Percentiles rank a stretch among this genome's conserved stretches.
Evolutionary conservation across 495 filamentous ascomycete species (phyloP).

Genomic region (Platismatia glauca): DNA sequence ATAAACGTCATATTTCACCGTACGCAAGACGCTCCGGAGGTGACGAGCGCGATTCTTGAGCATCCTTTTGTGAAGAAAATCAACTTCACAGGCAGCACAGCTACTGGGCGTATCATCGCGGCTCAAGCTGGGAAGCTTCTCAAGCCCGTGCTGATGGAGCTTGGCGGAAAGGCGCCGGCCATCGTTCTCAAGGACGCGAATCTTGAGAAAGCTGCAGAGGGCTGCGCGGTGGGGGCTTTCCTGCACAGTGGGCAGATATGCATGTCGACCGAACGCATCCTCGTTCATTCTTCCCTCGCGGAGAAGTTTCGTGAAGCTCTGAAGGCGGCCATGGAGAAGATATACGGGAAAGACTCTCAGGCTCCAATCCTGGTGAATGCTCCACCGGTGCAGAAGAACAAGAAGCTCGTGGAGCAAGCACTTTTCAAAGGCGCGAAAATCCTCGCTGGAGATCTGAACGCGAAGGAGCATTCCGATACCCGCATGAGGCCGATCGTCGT

Average conservation of each 20-base stretch:
- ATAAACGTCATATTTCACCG: conserved; percentile 49
- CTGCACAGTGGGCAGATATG: conserved; percentile 73
- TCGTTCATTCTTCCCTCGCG: conserved; percentile 64
- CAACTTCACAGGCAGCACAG: conserved; percentile 54
- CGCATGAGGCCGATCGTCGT: conserved; percentile 67
- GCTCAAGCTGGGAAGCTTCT: conserved; percentile 44
- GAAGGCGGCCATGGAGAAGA: conserved; percentile 40
- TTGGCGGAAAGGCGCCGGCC: conserved; percentile 53
- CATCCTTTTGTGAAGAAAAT: conserved; percentile 51
- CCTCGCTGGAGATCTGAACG: conserved; percentile 47
- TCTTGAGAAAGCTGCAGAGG: conserved; percentile 44
- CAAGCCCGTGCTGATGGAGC: conserved; percentile 54
- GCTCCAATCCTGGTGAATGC: conserved; percentile 54
- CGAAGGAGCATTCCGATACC: conserved; percentile 35
- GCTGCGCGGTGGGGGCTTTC: conserved; percentile 44
- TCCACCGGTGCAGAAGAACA: conserved; percentile 56
- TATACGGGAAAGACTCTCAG: conserved; percentile 41
- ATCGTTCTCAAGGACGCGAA: conserved; percentile 53
- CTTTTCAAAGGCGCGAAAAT: conserved; percentile 59
- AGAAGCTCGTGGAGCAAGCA: conserved; percentile 56
- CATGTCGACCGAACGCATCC: conserved; percentile 83
- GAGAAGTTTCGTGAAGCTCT: conserved; percentile 47
- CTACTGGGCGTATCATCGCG: conserved; percentile 48
- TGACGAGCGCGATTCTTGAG: conserved; percentile 50
- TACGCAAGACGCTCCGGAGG: conserved; percentile 41